Evolutionary conservation across 139 green algal species (phyloP).

Genomic region (Raphidocelis subcapitata): DNA sequence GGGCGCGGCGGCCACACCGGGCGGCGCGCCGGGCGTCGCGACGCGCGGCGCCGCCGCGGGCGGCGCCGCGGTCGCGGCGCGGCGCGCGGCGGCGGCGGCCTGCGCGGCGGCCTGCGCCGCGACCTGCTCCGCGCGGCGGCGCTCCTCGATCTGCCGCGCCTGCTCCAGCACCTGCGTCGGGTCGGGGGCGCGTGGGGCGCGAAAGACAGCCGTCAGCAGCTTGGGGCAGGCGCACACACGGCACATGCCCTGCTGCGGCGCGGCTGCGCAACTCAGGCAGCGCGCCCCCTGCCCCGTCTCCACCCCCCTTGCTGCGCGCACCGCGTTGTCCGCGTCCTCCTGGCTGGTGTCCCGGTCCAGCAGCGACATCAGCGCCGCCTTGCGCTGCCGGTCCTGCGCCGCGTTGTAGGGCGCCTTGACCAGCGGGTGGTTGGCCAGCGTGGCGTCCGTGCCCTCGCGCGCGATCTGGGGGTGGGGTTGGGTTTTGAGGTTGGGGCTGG

Average conservation of each 20-base stretch:
- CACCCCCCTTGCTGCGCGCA: constrained; percentile 23
- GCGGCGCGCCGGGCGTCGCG: too few relatives aligned
- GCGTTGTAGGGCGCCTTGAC: constrained; percentile 78
- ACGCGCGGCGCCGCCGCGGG: too few relatives aligned
- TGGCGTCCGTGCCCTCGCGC: constrained; percentile 56
- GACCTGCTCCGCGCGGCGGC: constrained; percentile 20
- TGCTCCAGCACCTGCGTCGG: constrained; percentile 35
- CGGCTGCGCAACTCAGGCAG: too few relatives aligned
- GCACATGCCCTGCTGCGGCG: too few relatives aligned
- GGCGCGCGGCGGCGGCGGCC: constrained; percentile 7
- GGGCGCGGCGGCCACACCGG: too few relatives aligned
- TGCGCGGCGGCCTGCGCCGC: constrained; percentile 16
- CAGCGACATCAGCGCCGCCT: constrained; percentile 64
- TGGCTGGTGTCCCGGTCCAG: constrained; percentile 58
- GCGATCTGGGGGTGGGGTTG: neutral
- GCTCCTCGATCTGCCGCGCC: constrained; percentile 26
- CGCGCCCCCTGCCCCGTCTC: too few relatives aligned
- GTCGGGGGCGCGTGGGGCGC: neutral
- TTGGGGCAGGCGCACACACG: too few relatives aligned
- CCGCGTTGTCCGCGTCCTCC: constrained; percentile 64
- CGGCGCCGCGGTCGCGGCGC: neutral
- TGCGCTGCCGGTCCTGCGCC: constrained; percentile 49
- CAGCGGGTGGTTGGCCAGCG: constrained; percentile 69
- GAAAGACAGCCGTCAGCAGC: neutral
- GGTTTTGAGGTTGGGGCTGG: too few relatives aligned